Base-by-base conservation (phyloP, 1,284 basidiomycete genomes). In the Schizopora paradoxa region DNA sequence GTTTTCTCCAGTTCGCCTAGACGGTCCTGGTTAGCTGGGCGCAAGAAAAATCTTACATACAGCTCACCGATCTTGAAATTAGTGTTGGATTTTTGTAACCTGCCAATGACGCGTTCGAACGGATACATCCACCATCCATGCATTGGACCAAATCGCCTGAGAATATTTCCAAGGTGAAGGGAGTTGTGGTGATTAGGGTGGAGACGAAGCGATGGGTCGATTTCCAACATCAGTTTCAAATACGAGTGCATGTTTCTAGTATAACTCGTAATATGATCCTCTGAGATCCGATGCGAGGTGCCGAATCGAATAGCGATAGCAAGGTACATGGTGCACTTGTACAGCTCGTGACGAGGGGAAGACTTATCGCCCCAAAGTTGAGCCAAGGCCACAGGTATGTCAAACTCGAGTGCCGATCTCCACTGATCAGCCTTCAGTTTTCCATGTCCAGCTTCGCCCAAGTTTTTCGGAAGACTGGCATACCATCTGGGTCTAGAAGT, bases 341-440 rank as follows among this genome's bases (percentile, higher is more conserved):
- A 49, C 7, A 56, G 35, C 26, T 53, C 14, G 37, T 1, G 47
- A 25, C 11, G 49, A 40, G 50, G 4, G 54, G 37, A 2, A 37
- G 41, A 2, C 8, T 14, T 10, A 31, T 14, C 28, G 8, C 10
- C 8, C 28, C 28, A 31, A 10, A 31, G 8, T 14, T 31, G 28
- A 31, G 28, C 28, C 28, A 31, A 31, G 28, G 28, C 8, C 14
- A 31, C 14, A 14, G 28, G 28, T 31, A 31, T 10, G 14, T 31
- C 28, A 31, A 31, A 31, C 28, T 31, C 28, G 28, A 31, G 8
- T 31, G 28, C 14, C 10, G 28, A 31, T 31, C 28, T 47, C 50
- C 55, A 61, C 47, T 66, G 47, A 38, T 62, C 54, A 23, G 65
- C 65, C 51, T 65, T 67, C 22, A 67, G 58, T 45, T 66, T 67